A percentile compares a stretch with the other conserved stretches of the same genome.
phyloP scores from a whole-genome alignment of 306 rosid species.

The Fragaria ananassa region DNA sequence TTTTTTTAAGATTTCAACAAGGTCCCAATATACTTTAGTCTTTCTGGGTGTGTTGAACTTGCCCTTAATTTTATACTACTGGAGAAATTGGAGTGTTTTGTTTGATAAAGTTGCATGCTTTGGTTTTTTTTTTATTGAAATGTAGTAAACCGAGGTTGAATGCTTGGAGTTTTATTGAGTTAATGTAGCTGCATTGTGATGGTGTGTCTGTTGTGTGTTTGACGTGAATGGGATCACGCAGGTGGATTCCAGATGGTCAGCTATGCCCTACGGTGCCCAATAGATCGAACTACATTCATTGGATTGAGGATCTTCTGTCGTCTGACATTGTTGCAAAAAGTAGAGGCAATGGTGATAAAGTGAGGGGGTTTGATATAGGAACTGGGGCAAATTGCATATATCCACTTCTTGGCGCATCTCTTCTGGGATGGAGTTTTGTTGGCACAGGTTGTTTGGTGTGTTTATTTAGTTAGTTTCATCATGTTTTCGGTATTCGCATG shows the following conservation, averaged over 20 bases:
- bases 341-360: slow-evolving; percentile 27
- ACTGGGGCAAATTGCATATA: slow-evolving; percentile 92
- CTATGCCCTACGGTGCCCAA: slow-evolving; percentile 91
- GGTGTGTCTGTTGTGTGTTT: slow-evolving; percentile 3
- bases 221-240: slow-evolving; percentile 26
- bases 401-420: slow-evolving; percentile 92
- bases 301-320: slow-evolving; percentile 76
- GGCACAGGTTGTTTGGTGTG: slow-evolving; percentile 61
- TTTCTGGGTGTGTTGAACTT: background rate
- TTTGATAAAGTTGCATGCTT: background rate
- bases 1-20: background rate
- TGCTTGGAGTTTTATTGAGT: background rate
- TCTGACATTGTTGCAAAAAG: slow-evolving; percentile 54
- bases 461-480: background rate
- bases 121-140: background rate
- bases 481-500: slow-evolving; percentile 2
- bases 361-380: slow-evolving; percentile 90
- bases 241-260: slow-evolving; percentile 99
- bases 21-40: background rate
- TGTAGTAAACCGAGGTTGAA: background rate
- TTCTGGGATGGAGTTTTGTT: slow-evolving; percentile 80
- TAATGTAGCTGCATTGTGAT: background rate
- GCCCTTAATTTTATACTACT: background rate
- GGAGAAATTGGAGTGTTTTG: background rate
- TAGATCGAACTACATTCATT: slow-evolving; percentile 85